Evolutionary conservation across 305 asterid genomes (phyloP).

Genomic region (Solanum hybrid): DNA sequence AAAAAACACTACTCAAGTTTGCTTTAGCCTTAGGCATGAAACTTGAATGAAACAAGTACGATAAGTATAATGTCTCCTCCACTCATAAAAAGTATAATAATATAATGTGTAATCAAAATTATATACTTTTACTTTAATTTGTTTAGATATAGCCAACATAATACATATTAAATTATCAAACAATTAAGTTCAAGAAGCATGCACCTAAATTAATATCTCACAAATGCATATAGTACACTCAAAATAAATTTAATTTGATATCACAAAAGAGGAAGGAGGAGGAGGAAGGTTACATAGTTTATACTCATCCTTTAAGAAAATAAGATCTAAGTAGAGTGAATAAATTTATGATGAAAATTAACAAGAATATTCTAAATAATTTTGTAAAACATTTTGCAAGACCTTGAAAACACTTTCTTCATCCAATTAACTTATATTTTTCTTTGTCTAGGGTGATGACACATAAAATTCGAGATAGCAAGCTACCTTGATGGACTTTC

Average conservation of each 20-base stretch:
- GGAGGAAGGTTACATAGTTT: not conserved
- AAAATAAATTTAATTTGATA: not conserved
- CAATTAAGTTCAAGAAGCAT: not conserved
- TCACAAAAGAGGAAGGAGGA: not conserved
- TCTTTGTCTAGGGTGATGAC: not conserved
- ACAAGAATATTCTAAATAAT: not conserved
- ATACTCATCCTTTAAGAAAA: not conserved
- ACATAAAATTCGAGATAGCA: too few species aligned
- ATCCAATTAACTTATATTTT: not conserved
- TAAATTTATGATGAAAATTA: not conserved
- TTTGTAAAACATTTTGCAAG: not conserved
- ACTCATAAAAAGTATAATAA: constrained; percentile 31
- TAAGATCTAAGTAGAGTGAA: not conserved
- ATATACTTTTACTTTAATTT: not conserved
- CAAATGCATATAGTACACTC: not conserved
- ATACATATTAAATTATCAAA: not conserved
- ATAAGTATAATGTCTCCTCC: constrained; percentile 23
- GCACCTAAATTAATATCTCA: not conserved
- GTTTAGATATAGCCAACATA: not conserved
- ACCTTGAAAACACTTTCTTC: not conserved
- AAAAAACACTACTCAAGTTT: constrained; percentile 42
- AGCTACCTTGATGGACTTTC: not conserved
- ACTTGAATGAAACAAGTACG: constrained; percentile 20
- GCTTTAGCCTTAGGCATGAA: constrained; percentile 59
- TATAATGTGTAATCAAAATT: constrained; percentile 8